These are phyloP conservation scores for Edaphochlamys debaryana DNA, from an alignment of 139 green algal genomes.

Conservation along the genomic window DNA sequence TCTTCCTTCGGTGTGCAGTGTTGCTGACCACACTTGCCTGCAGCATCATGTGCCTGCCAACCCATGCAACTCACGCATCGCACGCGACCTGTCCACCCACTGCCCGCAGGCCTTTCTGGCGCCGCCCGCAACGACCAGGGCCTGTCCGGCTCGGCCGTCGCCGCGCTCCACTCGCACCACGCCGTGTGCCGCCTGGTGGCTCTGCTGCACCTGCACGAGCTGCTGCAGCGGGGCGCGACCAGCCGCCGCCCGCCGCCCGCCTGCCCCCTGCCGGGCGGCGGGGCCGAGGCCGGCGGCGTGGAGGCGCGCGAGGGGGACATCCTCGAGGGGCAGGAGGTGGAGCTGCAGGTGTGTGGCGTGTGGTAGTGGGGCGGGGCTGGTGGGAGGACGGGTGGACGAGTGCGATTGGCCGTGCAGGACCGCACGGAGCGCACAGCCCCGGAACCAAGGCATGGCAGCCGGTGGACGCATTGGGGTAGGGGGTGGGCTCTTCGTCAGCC, in stretches of 20 bases:
- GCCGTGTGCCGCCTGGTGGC: conserved; percentile 70
- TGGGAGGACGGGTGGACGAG: too few relatives aligned
- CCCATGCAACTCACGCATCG: too few relatives aligned
- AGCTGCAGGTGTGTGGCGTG: not conserved
- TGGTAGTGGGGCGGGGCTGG: too few relatives aligned
- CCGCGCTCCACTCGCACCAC: conserved; percentile 66
- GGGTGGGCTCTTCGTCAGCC: too few relatives aligned
- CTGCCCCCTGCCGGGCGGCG: not conserved
- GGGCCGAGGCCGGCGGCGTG: conserved; percentile 2
- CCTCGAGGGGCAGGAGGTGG: conserved; percentile 49
- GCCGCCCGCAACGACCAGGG: conserved; percentile 17
- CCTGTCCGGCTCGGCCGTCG: conserved; percentile 54
- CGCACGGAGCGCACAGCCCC: too few relatives aligned
- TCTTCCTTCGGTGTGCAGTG: too few relatives aligned
- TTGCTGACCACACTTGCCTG: not conserved
- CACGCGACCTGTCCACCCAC: too few relatives aligned
- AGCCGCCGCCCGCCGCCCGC: not conserved
- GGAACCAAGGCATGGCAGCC: too few relatives aligned
- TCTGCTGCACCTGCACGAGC: conserved; percentile 72
- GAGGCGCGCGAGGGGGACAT: conserved; percentile 41
- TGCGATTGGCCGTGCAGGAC: not conserved
- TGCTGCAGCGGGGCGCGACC: conserved; percentile 34
- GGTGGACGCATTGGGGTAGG: too few relatives aligned
- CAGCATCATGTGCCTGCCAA: too few relatives aligned
- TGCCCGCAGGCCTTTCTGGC: not conserved